phyloP scores from a whole-genome alignment of 352 stramenopile species.

The Pythium rishiriense region DNA sequence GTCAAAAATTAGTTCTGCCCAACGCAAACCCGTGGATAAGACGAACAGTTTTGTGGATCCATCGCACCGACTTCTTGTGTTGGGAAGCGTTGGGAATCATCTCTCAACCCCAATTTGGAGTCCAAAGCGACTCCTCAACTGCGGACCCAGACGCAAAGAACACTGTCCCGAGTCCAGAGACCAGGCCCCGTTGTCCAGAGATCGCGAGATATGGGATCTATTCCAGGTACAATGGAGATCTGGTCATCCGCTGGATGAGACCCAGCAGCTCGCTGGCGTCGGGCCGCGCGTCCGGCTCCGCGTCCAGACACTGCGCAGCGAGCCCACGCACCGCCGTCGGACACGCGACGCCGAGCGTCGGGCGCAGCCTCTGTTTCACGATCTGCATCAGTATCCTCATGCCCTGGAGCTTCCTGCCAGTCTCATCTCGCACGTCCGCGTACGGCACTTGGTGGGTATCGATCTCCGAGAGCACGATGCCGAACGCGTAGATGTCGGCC shows the following conservation, averaged over 20 bases:
- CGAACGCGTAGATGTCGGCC: constrained; percentile 84
- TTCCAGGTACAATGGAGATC: too few relatives aligned
- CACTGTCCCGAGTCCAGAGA: background rate
- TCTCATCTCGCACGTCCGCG: constrained; percentile 71
- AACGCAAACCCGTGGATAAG: background rate
- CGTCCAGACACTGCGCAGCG: constrained; percentile 61
- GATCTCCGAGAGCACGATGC: constrained; percentile 79
- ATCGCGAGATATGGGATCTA: too few relatives aligned
- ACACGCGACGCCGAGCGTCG: constrained; percentile 53
- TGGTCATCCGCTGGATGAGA: constrained; percentile 50
- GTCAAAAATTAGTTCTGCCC: background rate
- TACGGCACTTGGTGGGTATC: constrained; percentile 81
- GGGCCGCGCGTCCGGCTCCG: constrained; percentile 64
- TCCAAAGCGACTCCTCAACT: too few relatives aligned
- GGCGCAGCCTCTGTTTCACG: constrained; percentile 62
- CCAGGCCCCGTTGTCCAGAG: too few relatives aligned
- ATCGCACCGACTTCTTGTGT: background rate
- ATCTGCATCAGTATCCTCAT: constrained; percentile 88
- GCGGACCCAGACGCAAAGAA: background rate
- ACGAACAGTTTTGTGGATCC: constrained; percentile 5
- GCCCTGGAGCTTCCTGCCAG: constrained; percentile 70
- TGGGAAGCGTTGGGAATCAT: background rate
- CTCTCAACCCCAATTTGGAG: too few relatives aligned
- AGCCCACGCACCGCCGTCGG: constrained; percentile 62
- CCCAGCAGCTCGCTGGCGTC: constrained; percentile 66